Conservation (phyloP, 768 basidiomycete genomes). For the Lactarius hatsudake region DNA sequence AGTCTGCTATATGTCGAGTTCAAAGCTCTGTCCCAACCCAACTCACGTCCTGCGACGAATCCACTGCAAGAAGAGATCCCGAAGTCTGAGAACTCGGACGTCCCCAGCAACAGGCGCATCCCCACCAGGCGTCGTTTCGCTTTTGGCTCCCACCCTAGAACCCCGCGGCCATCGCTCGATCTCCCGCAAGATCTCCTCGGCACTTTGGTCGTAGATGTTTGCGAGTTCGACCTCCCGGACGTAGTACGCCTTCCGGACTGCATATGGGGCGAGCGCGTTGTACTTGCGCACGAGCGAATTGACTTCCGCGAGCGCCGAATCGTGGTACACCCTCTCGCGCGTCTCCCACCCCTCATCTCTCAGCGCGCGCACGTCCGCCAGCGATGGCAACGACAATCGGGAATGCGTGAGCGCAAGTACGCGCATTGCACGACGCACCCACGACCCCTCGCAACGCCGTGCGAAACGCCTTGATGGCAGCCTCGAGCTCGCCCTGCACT, state of each 20-base stretch:
- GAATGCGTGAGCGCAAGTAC: conserved; percentile 49
- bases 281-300: conserved; percentile 76
- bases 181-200: conserved; percentile 49
- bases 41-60: neutral
- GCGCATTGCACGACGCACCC: conserved; percentile 75
- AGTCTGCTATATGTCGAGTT: neutral
- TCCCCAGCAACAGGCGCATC: neutral
- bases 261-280: conserved; percentile 76
- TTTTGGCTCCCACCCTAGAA: neutral
- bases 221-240: conserved; percentile 56
- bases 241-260: conserved; percentile 66
- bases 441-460: conserved; percentile 60
- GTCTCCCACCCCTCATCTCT: conserved; percentile 71
- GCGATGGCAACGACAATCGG: conserved; percentile 38
- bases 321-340: conserved; percentile 65
- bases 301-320: conserved; percentile 63
- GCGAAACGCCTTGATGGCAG: conserved; percentile 59
- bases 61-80: conserved; percentile 12
- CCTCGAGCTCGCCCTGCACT: conserved; percentile 71
- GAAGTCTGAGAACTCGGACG: neutral
- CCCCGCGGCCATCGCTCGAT: conserved; percentile 33
- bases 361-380: conserved; percentile 40
- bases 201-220: conserved; percentile 49
- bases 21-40: neutral
- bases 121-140: neutral